These are phyloP conservation scores for Arachnomyces sp. DNA, from an alignment of 2,329 filamentous ascomycete genomes.

Conservation along the genomic window DNA sequence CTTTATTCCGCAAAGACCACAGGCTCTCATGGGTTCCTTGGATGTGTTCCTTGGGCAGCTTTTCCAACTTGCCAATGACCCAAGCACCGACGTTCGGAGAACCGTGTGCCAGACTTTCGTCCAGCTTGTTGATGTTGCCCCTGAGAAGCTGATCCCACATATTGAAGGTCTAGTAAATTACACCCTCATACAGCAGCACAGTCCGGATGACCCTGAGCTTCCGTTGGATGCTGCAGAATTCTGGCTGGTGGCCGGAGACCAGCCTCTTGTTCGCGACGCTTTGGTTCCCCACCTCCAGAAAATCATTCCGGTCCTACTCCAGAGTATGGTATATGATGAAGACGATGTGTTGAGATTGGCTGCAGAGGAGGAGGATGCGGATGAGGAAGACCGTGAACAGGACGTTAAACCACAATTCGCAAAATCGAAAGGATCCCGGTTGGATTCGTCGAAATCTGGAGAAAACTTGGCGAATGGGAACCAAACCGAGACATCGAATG, in stretches of 20 bases:
- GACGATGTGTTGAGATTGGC: constrained; percentile 84
- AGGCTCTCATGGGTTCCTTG: constrained; percentile 70
- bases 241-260: constrained; percentile 89
- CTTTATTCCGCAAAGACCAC: constrained; percentile 77
- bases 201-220: constrained; percentile 72
- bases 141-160: constrained; percentile 84
- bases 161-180: constrained; percentile 85
- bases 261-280: constrained; percentile 66
- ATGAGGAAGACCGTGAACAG: constrained; percentile 79
- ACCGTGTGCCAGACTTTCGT: constrained; percentile 93
- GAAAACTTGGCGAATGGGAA: constrained; percentile 31
- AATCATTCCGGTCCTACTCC: constrained; percentile 81
- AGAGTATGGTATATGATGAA: constrained; percentile 93
- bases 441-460: constrained; percentile 42
- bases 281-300: constrained; percentile 70
- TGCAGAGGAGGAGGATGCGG: constrained; percentile 78
- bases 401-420: constrained; percentile 92
- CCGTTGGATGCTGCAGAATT: constrained; percentile 95
- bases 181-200: constrained; percentile 80
- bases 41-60: constrained; percentile 75
- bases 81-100: constrained; percentile 71
- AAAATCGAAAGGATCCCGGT: constrained; percentile 55
- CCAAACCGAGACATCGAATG: constrained; percentile 8
- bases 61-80: constrained; percentile 70
- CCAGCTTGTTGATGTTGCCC: constrained; percentile 79